Evolutionary conservation across 2,329 filamentous ascomycete species (phyloP), one percentile per base, ranked within the genome.

Genomic region (Fusarium siculi): DNA sequence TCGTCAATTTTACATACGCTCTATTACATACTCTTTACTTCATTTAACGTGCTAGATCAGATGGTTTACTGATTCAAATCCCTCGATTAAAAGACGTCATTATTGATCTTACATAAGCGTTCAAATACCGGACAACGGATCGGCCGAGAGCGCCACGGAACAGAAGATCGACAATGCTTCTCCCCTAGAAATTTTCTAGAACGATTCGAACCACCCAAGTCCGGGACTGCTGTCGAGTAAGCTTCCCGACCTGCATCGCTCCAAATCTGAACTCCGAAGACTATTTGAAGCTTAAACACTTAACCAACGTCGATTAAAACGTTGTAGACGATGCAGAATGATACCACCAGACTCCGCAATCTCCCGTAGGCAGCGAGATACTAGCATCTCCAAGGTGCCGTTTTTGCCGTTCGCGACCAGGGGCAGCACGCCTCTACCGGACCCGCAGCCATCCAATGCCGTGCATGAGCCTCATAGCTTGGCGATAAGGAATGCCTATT

Each of bases 181-280:
- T 39, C 34, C 25, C 43, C 56, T 59, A 57, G 63, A 65, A 65
- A 46, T 23, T 28, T 65, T 66, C 63, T 40, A 57, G 63, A 66
- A 66, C 12, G 23, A 19, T 36, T 52, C 4, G n/a, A 52, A 52
- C 8, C 47, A 30, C 21, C 46, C 30, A 39, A 32, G 34, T 25
- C 36, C 34, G 36, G 15, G n/a, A 28, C 19, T 9, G 21, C 36
- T 49, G 46, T 46, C 43, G 21, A 39, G 15, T 15, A 36, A 64
- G 15, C 25, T 47, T 56, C 4, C 54, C 54, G 54, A 4, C 18
- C 18, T 47, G 39, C 54, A 36, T 47, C 30, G 9, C 23, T 12
- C 14, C 47, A 52, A 19, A 44, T 44, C 39, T 32, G 53, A 23
- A 52, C 18, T 34, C 53, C 21, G 53, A 42, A 44, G 39, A 28